Conservation (phyloP, 306 rosid genomes). For the Rubus idaeus region DNA sequence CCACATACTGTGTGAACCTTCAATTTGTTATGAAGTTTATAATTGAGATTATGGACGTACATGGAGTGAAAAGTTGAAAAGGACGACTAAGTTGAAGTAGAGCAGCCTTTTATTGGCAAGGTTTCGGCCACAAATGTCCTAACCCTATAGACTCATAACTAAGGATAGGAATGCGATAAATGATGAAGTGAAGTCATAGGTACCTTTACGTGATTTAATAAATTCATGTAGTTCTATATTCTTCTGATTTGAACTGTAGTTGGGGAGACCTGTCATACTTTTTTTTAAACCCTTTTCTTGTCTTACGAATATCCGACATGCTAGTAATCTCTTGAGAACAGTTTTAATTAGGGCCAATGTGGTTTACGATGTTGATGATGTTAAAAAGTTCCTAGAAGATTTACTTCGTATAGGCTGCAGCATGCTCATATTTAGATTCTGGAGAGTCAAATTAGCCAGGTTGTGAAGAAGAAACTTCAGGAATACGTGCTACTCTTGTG, state of each 20-base stretch:
- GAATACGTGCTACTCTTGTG: slow-evolving; percentile 1
- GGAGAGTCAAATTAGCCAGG: neutral
- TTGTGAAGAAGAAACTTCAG: neutral
- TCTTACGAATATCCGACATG: neutral
- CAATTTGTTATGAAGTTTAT: neutral
- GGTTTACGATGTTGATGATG: neutral
- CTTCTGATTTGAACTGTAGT: neutral
- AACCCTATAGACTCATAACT: neutral
- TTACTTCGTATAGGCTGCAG: neutral
- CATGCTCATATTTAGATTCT: neutral
- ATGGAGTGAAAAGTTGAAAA: neutral
- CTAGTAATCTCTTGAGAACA: slow-evolving; percentile 1
- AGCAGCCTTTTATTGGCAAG: neutral
- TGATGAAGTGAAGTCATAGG: neutral
- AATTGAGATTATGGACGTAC: neutral
- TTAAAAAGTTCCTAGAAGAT: neutral
- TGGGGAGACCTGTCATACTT: neutral
- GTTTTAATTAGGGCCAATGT: neutral
- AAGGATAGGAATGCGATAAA: neutral
- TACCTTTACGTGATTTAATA: neutral
- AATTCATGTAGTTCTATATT: neutral
- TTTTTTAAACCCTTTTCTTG: neutral
- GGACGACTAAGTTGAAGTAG: neutral
- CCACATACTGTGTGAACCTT: neutral
- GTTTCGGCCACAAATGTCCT: neutral